Percentiles rank a stretch among this genome's conserved stretches.
These are phyloP conservation scores for Globisporangium megalacanthum DNA, from an alignment of 352 stramenopile genomes.

Conservation along the genomic window DNA sequence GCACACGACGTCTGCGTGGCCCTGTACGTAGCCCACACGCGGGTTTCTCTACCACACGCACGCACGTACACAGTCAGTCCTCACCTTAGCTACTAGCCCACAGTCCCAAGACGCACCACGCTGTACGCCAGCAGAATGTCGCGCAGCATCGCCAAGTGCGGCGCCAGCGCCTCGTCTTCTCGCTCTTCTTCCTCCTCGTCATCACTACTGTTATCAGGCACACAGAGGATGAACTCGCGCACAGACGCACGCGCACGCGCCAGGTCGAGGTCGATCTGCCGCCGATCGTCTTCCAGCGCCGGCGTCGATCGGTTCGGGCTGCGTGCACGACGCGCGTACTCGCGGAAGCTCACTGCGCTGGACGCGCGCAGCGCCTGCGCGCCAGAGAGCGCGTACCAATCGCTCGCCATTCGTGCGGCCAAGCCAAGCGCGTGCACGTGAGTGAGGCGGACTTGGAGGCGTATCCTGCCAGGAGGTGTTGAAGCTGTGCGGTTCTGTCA, in stretches of 20 bases:
- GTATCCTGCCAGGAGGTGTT: slow-evolving; percentile 2
- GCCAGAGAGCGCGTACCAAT: slow-evolving; percentile 47
- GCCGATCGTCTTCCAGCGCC: slow-evolving; percentile 49
- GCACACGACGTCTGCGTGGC: slow-evolving; percentile 65
- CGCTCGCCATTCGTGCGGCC: background rate
- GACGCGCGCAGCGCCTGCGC: slow-evolving; percentile 25
- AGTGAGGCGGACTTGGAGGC: background rate
- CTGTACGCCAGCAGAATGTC: slow-evolving; percentile 58
- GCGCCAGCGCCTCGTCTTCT: slow-evolving; percentile 24
- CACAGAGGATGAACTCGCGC: slow-evolving; percentile 38
- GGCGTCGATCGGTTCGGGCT: slow-evolving; percentile 14
- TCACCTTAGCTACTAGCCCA: no score
- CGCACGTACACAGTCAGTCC: background rate
- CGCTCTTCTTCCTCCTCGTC: slow-evolving; percentile 13
- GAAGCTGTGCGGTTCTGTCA: slow-evolving; percentile 3
- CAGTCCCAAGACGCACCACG: slow-evolving; percentile 24
- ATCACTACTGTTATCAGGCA: slow-evolving; percentile 2
- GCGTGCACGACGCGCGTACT: slow-evolving; percentile 31
- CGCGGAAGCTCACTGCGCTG: slow-evolving; percentile 33
- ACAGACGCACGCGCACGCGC: slow-evolving; percentile 49
- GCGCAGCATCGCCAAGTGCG: slow-evolving; percentile 32
- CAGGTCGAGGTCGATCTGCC: slow-evolving; percentile 70
- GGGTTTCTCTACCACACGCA: slow-evolving; percentile 34
- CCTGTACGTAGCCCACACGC: slow-evolving; percentile 71
- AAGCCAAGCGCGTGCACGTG: no score